These are phyloP conservation scores for Aspergillus novoparasiticus DNA, from an alignment of 2,329 filamentous ascomycete genomes.

Conservation along the genomic window DNA sequence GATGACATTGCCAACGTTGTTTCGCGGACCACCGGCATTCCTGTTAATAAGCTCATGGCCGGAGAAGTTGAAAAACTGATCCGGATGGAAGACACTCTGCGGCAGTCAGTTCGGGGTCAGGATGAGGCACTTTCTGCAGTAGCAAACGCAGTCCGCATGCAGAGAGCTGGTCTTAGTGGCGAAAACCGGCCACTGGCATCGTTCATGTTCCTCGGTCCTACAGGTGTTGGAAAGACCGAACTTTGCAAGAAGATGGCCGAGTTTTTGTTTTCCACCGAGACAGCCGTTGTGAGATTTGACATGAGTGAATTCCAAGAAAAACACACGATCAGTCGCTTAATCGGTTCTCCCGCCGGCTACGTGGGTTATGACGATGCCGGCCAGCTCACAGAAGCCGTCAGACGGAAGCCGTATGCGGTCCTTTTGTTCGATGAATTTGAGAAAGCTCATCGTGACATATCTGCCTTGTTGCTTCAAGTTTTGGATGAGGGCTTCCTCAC, in stretches of 20 bases:
- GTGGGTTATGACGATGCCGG: conserved; percentile 97
- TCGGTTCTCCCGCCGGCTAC: conserved; percentile 91
- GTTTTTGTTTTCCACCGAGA: conserved; percentile 91
- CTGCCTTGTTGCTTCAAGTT: conserved; percentile 86
- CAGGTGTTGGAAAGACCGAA: conserved; percentile 95
- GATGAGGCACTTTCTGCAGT: conserved; percentile 91
- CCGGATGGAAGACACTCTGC: conserved; percentile 89
- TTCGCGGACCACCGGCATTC: conserved; percentile 87
- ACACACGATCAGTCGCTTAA: conserved; percentile 89
- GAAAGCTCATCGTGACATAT: conserved; percentile 95
- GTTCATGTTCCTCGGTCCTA: conserved; percentile 97
- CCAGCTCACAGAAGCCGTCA: conserved; percentile 91
- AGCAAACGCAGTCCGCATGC: conserved; percentile 89
- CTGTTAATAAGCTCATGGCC: conserved; percentile 86
- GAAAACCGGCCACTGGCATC: conserved; percentile 90
- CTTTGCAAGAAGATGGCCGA: conserved; percentile 93
- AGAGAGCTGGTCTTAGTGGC: conserved; percentile 86
- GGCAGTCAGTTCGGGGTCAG: conserved; percentile 84
- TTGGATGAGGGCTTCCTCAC: conserved; percentile 96
- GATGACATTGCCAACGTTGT: conserved; percentile 95
- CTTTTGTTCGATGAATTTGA: conserved; percentile 97
- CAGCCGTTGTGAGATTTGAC: conserved; percentile 89
- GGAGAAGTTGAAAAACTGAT: conserved; percentile 94
- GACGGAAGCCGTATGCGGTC: conserved; percentile 92
- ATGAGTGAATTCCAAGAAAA: conserved; percentile 99